These are phyloP conservation scores for Ophiostoma australiae DNA, from an alignment of 2,329 filamentous ascomycete species.

Conservation along the genomic window DNA sequence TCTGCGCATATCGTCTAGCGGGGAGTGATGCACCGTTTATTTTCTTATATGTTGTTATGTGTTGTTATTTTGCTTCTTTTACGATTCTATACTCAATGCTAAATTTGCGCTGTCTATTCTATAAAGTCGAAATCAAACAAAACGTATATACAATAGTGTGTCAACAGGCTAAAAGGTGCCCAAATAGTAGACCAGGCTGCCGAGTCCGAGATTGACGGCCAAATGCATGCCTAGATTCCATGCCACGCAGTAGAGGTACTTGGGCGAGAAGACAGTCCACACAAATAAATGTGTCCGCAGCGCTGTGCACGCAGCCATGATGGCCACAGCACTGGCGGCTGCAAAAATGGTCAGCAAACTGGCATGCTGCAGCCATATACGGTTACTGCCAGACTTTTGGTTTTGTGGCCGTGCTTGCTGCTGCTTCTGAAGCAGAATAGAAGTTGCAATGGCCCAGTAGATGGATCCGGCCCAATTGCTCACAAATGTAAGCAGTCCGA, in stretches of 20 bases:
- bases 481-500: constrained; percentile 77
- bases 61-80: neutral
- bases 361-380: constrained; percentile 45
- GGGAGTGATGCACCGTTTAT: neutral
- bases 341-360: constrained; percentile 66
- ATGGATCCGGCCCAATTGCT: constrained; percentile 89
- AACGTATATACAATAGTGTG: neutral
- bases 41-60: neutral
- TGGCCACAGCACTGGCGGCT: constrained; percentile 58
- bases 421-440: constrained; percentile 46
- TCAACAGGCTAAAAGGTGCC: constrained; percentile 31
- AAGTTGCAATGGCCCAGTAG: constrained; percentile 71
- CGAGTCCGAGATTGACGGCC: constrained; percentile 61
- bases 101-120: neutral
- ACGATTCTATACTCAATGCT: constrained; percentile 4
- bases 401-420: neutral
- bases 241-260: constrained; percentile 86
- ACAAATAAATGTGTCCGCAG: constrained; percentile 90
- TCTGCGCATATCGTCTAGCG: neutral
- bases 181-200: constrained; percentile 54
- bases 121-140: neutral
- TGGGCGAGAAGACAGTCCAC: constrained; percentile 98
- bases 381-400: neutral
- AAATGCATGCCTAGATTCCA: constrained; percentile 84
- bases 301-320: constrained; percentile 84